Evolutionary conservation across 768 basidiomycete genomes (phyloP).

Genomic region (Filobasidium wieringae): DNA sequence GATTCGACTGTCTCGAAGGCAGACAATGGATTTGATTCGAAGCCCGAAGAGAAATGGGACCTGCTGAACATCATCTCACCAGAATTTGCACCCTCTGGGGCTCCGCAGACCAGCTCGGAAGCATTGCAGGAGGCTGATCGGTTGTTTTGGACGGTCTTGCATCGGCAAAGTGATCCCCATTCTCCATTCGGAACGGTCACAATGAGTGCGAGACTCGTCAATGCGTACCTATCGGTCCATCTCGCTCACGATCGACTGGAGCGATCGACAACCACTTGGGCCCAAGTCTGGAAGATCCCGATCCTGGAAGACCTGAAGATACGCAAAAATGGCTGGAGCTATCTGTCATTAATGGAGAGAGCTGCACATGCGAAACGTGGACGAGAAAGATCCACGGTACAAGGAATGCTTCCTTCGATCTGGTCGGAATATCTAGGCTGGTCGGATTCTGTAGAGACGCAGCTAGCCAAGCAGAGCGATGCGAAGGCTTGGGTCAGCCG

Average conservation of each 20-base stretch:
- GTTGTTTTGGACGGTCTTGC: conserved; percentile 10
- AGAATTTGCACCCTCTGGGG: conserved; percentile 9
- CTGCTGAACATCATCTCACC: conserved; percentile 14
- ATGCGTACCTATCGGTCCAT: conserved; percentile 69
- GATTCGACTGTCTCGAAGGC: background rate
- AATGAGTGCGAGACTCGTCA: conserved; percentile 55
- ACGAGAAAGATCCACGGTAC: conserved; percentile 42
- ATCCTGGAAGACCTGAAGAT: conserved; percentile 45
- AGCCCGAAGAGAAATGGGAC: no score
- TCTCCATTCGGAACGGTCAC: conserved; percentile 50
- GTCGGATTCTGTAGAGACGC: conserved; percentile 15
- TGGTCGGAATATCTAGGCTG: conserved; percentile 54
- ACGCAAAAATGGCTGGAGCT: conserved; percentile 47
- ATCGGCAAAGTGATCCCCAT: background rate
- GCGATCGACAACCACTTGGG: conserved; percentile 46
- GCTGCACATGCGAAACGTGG: conserved; percentile 45
- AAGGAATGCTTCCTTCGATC: conserved; percentile 44
- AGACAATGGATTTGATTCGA: no score
- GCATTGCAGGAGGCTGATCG: conserved; percentile 16
- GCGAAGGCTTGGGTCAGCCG: background rate
- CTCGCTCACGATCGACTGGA: conserved; percentile 51
- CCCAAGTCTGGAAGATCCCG: conserved; percentile 18
- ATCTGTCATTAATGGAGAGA: conserved; percentile 57
- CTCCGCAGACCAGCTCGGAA: conserved; percentile 18
- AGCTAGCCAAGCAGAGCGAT: background rate